Evolutionary conservation across 1,284 basidiomycete genomes (phyloP), one percentile per base, ranked within the genome.

Genomic region (Apiotrichum siamense): DNA sequence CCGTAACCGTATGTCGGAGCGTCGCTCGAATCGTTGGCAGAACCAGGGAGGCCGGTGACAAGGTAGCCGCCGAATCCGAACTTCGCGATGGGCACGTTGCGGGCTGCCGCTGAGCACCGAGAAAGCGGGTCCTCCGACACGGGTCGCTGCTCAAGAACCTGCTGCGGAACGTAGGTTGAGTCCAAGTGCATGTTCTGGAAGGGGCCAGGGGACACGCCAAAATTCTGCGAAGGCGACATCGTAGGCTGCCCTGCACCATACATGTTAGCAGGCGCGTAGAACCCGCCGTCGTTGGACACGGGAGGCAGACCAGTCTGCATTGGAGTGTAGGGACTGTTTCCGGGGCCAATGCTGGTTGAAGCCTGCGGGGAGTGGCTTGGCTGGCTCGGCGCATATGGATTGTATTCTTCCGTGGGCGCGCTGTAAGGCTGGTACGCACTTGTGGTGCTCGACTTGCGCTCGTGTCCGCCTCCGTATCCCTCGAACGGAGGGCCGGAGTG

Each of bases 21-120:
- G 18, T 84, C 80, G 5, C 83, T 81, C 1, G 87, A 84, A 36
- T 87, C 83, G 65, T 88, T 85, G 3, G 80, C 77, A 13, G 82
- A 78, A 10, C 81, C 82, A 51, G 92, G 89, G 77, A 93, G 93
- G 66, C 86, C 90, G 7, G 87, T 85, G 12, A 93, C 79, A 44
- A 94, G 64, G 63, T 85, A 85, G 13, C 91, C 92, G 25, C 88
- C 88, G 65, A 92, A 91, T 1, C 92, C 92, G 63, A 96, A 94
- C 54, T 81, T 85, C 48, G 92, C 78, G 18, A 94, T 77, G 0
- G 91, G 92, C 2, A 85, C 81, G 38, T 83, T 65, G 9, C 67
- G 61, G 5, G 71, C 70, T 2, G 56, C 80, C 45, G 81, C 79
- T 7, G 83, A 79, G 26, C 84, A 83, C 50, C 91, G 80, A 35